These are phyloP conservation scores for Penicillium sp. DNA, from an alignment of 2,329 filamentous ascomycete species.

Conservation along the genomic window DNA sequence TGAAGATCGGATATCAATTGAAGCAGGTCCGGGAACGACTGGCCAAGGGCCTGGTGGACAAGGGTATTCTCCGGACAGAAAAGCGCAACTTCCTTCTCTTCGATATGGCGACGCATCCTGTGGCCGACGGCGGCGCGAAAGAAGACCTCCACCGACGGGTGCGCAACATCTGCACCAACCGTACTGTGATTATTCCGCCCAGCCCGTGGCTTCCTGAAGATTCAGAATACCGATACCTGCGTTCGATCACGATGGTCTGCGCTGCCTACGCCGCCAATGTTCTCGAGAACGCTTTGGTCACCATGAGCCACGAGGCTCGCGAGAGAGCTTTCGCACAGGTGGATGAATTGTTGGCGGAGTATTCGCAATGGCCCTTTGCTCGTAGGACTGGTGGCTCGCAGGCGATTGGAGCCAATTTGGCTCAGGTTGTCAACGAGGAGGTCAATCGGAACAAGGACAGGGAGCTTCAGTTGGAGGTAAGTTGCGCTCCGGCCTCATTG, in stretches of 20 bases:
- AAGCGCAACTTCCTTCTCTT: constrained; percentile 99
- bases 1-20: constrained; percentile 99
- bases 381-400: constrained; percentile 70
- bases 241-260: constrained; percentile 94
- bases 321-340: constrained; percentile 96
- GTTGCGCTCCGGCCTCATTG: constrained; percentile 23
- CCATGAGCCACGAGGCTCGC: constrained; percentile 86
- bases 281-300: constrained; percentile 92
- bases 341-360: constrained; percentile 90
- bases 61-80: constrained; percentile 95
- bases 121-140: constrained; percentile 93
- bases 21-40: constrained; percentile 98
- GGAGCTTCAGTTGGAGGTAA: constrained; percentile 91
- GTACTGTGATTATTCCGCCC: constrained; percentile 82
- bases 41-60: constrained; percentile 96
- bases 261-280: constrained; percentile 97
- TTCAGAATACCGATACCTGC: constrained; percentile 87
- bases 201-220: constrained; percentile 90
- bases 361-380: constrained; percentile 96
- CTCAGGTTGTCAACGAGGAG: constrained; percentile 82
- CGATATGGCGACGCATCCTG: constrained; percentile 98
- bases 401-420: constrained; percentile 88
- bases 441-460: constrained; percentile 82
- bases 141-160: constrained; percentile 94
- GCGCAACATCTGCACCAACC: constrained; percentile 84